phyloP scores from a whole-genome alignment of 768 basidiomycete species.

The Boletus pseudo-olivaceus region DNA sequence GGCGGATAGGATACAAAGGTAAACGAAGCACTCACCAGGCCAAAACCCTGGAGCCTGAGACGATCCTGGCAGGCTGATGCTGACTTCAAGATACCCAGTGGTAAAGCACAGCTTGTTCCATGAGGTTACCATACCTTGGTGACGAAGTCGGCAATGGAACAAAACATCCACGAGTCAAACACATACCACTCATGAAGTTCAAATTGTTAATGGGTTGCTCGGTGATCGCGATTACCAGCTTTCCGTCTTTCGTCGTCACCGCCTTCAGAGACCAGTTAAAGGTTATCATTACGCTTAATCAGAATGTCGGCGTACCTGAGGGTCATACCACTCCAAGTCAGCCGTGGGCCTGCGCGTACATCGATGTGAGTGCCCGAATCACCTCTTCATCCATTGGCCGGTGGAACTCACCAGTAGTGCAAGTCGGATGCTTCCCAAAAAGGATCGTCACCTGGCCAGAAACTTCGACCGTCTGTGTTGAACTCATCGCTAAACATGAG shows the following conservation, averaged over 20 bases:
- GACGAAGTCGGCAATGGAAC: slow-evolving; percentile 6
- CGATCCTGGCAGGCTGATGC: slow-evolving; percentile 70
- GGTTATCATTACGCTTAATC: background rate
- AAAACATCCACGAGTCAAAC: background rate
- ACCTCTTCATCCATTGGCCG: background rate
- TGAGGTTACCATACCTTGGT: slow-evolving; percentile 63
- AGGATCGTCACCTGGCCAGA: slow-evolving; percentile 78
- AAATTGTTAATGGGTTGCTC: slow-evolving; percentile 71
- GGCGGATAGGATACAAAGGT: background rate
- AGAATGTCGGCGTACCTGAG: slow-evolving; percentile 42
- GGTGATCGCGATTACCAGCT: slow-evolving; percentile 76
- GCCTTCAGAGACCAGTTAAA: slow-evolving; percentile 34
- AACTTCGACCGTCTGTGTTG: slow-evolving; percentile 67
- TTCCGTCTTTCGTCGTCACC: slow-evolving; percentile 72
- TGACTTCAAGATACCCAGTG: slow-evolving; percentile 85
- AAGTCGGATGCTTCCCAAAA: slow-evolving; percentile 86
- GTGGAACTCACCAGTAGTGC: slow-evolving; percentile 63
- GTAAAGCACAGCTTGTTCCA: slow-evolving; percentile 98
- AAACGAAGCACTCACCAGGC: slow-evolving; percentile 61
- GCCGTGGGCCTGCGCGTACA: slow-evolving; percentile 48
- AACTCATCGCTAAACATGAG: slow-evolving; percentile 91
- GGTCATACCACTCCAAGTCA: slow-evolving; percentile 85
- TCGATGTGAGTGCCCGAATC: slow-evolving; percentile 5
- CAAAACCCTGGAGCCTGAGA: slow-evolving; percentile 67
- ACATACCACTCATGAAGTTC: slow-evolving; percentile 76